Evolutionary conservation across 164 flowering plant species (phyloP), one percentile per base, ranked within the genome.

Genomic region (Aristolochia fimbriata): DNA sequence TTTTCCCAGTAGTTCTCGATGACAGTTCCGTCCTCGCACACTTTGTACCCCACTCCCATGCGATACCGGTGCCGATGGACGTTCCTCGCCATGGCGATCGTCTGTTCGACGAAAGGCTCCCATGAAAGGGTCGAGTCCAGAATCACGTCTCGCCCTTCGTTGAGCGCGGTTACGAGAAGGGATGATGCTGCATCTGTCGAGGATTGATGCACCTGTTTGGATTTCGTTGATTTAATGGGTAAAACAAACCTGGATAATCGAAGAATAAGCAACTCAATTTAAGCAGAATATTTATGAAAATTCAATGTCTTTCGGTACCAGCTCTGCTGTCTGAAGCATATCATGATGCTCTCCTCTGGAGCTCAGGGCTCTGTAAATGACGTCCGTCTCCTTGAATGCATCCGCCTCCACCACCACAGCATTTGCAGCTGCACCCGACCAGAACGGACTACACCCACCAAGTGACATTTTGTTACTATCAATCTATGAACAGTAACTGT

Each of bases 321-420:
- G 75, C 67, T 93, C 99, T 52, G 97, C 81, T 7, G 95, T 93
- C 65, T 86, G 96, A 62, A 93, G 88, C 95, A 93, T 83, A 75
- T 93, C 99, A 17, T 74, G 57, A 70, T 86, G 97, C 65, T 85
- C 89, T 25, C 90, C 90, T 7, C 49, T 66, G 6, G 96, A 85
- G 67, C 76, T 86, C 6, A 93, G 84, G 68, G 97, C 96, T 70
- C 70, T 79, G 65, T 85, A 93, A 11, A 93, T 79, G 22, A 93
- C 96, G 62, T 93, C 97, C 0, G 84, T 80, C 64, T 93, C 99
- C 66, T 93, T 90, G 67, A 93, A 93, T 9, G 96, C 99, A 69
- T 93, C 99, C 12, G 99, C 99, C 71, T 93, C 99, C 0, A 93
- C 89, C 0, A 86, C 81, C 59, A 93, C 95, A 0, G 93, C 96